These are phyloP conservation scores for Fragaria iinumae DNA, from an alignment of 306 rosid species.

Conservation along the genomic window DNA sequence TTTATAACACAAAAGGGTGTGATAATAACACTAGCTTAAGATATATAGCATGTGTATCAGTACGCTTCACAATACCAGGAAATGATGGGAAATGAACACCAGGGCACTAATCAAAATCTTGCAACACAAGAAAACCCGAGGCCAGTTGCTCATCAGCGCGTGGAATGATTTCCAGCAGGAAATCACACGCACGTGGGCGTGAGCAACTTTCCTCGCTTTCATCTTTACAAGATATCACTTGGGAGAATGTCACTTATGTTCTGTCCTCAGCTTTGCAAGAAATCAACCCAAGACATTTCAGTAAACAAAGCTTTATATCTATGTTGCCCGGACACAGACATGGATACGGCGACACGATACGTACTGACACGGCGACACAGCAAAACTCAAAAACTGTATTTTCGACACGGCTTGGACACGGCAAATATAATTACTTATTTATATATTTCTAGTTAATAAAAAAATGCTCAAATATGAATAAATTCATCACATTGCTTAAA, in stretches of 20 bases:
- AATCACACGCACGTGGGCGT: background rate
- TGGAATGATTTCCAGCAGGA: background rate
- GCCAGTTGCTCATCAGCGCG: background rate
- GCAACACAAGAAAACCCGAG: background rate
- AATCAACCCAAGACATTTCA: background rate
- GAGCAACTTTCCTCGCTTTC: background rate
- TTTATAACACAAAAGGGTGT: no score
- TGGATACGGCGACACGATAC: no score
- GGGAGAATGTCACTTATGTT: background rate
- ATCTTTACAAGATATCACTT: background rate
- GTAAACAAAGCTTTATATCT: background rate
- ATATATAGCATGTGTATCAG: background rate
- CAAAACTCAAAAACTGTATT: no score
- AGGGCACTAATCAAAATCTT: background rate
- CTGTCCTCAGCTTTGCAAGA: background rate
- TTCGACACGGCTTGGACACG: no score
- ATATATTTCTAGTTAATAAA: no score
- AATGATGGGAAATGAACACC: background rate
- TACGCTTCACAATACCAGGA: background rate
- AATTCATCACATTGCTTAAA: no score
- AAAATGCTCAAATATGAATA: no score
- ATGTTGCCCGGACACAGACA: no score
- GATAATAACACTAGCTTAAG: background rate
- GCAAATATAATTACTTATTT: no score
- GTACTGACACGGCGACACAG: no score